Evolutionary conservation across 768 basidiomycete genomes (phyloP), one percentile per base, ranked within the genome.

Genomic region (Tremella yokohamensis): DNA sequence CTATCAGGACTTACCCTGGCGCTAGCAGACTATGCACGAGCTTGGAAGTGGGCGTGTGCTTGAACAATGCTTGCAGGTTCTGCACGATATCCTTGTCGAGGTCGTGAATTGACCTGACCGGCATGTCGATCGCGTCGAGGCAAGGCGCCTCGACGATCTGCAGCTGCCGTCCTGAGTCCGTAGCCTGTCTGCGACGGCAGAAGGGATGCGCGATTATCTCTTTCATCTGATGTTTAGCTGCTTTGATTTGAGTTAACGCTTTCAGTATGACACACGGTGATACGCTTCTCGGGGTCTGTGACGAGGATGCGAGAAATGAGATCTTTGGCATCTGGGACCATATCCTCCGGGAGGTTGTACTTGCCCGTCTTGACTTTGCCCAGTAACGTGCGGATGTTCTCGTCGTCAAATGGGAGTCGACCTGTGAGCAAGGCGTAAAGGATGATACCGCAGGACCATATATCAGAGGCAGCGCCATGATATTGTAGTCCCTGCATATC

Each of bases 401-500:
- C 87, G 80, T 96, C 90, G 70, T 96, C 93, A 69, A 96, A 97
- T 4, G 93, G 93, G 18, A 97, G 85, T 54, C 88, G 80, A 11
- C 93, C 91, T 26, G 90, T 89, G 40, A 96, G 82, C 48, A 97
- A 83, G 26, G 91, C 89, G 76, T 83, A 96, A 49, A 96, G 83
- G 65, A 94, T 91, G 45, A 97, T 89, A 20, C 93, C 93, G 60
- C 91, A 91, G 65, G 90, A 93, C 92, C 92, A 97, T 68, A 97
- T 89, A 76, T 96, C 93, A 1, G 90, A 89, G 4, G 89, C 87
- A 40, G 85, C 87, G 37, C 93, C 93, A 75, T 85, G 82, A 75
- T 96, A 98, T 69, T 85, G 85, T 77, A 85, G 81, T 8, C 92
- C 92, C 74, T 78, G 56, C 11, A 48, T n/a, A n/a, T 20, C 25